Evolutionary conservation across 768 basidiomycete genomes (phyloP).

Genomic region (Rhodotorula toruloides): DNA sequence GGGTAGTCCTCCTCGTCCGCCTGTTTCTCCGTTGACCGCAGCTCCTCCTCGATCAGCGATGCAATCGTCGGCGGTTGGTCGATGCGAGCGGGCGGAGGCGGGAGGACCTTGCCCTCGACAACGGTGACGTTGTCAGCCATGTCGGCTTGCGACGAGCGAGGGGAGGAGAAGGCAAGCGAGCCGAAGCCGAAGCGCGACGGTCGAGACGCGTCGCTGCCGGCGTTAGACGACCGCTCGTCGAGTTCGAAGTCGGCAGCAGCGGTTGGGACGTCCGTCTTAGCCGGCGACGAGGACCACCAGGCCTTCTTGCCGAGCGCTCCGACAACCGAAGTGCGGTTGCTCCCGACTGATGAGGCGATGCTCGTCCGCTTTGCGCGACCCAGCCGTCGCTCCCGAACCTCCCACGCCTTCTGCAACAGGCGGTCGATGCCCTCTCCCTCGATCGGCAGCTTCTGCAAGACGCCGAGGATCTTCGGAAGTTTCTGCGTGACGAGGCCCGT

Average conservation of each 20-base stretch:
- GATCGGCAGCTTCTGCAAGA: slow-evolving; percentile 14
- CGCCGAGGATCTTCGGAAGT: slow-evolving; percentile 12
- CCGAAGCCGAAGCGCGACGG: slow-evolving; percentile 10
- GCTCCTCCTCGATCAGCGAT: slow-evolving; percentile 22
- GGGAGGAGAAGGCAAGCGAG: slow-evolving; percentile 22
- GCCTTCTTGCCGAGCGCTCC: slow-evolving; percentile 3
- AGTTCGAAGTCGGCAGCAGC: slow-evolving; percentile 9
- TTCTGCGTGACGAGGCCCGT: background rate
- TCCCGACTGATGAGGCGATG: background rate
- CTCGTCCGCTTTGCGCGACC: slow-evolving; percentile 7
- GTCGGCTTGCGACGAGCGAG: slow-evolving; percentile 14
- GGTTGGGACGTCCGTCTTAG: background rate
- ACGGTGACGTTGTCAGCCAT: slow-evolving; percentile 20
- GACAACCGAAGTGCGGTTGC: background rate
- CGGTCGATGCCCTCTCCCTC: slow-evolving; percentile 27
- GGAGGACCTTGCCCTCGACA: slow-evolving; percentile 31
- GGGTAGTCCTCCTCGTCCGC: slow-evolving; percentile 2
- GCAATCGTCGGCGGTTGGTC: slow-evolving; percentile 28
- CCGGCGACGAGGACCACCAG: slow-evolving; percentile 1
- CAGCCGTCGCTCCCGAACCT: slow-evolving; percentile 29
- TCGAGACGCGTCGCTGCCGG: background rate
- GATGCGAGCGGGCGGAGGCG: slow-evolving; percentile 28
- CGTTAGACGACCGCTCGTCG: slow-evolving; percentile 17
- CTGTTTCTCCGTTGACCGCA: background rate
- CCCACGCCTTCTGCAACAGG: slow-evolving; percentile 28